Base-by-base conservation (phyloP, 768 basidiomycete species). In the Suillus spraguei region DNA sequence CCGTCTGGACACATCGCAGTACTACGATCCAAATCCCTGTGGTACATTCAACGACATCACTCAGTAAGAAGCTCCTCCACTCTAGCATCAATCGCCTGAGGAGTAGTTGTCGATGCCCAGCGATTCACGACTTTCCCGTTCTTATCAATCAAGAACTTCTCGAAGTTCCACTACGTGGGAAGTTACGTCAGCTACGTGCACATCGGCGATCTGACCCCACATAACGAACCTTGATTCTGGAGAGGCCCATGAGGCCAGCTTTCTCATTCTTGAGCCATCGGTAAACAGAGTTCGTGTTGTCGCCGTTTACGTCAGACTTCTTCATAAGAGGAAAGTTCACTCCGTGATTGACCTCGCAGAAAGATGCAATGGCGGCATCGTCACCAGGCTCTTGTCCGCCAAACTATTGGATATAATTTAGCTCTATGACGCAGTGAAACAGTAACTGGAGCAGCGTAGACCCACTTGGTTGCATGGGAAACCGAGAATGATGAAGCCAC, bases 251-350 rank as follows among this genome's bases (percentile, higher is more conserved):
- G 28, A 94, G 66, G 3, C 91, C 91, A 5, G 90, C 68, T 73
- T 94, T 93, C 76, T 93, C 80, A 33, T 80, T 78, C 81, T 97
- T 97, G 67, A 97, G 82, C 85, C 87, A 95, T 63, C 90, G 84
- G 82, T 83, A 96, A 0, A 95, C 90, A 67, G 91, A 85, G 77
- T 95, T 95, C 63, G 91, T 87, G 67, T 83, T 79, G 68, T 90
- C 87, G 4, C 95, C 95, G 74, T 97, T 98, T 46, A 97, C 96
- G 59, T 97, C 92, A 22, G 90, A 90, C 79, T 97, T 98, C 79
- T 87, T 90, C 88, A 93, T 92, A 58, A 98, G 77, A 13, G 93
- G 93, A 82, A 97, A 97, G 8, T 85, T 86, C 33, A 98, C 95
- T 20, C 93, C 93, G 73, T 95, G 88, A 80, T 95, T 97, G 65